phyloP scores from a whole-genome alignment of 176 grass and related monocot genomes.

The Avena atlantica region DNA sequence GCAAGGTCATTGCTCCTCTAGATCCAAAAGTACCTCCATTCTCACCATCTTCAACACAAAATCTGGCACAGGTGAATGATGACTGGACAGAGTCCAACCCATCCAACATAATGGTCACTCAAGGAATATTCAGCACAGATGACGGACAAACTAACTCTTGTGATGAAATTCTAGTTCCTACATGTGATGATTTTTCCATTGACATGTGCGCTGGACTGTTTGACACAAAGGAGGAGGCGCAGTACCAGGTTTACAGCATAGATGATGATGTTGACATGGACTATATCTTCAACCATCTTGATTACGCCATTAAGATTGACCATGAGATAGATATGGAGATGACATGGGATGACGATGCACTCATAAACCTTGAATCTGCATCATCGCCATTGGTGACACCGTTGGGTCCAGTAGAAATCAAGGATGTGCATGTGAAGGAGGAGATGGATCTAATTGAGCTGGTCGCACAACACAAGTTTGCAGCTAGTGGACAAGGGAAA shows the following conservation, averaged over 20 bases:
- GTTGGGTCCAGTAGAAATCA: slow-evolving; percentile 1
- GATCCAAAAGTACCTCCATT: slow-evolving; percentile 6
- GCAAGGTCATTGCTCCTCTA: slow-evolving; percentile 12
- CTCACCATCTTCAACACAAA: background rate
- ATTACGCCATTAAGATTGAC: slow-evolving; percentile 44
- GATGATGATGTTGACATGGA: slow-evolving; percentile 42
- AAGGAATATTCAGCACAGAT: background rate
- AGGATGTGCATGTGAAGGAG: slow-evolving; percentile 48
- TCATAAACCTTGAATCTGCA: background rate
- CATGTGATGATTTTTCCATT: slow-evolving; percentile 50
- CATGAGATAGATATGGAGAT: slow-evolving; percentile 62
- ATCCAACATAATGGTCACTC: background rate
- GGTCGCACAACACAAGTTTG: slow-evolving; percentile 35
- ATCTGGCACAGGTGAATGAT: background rate
- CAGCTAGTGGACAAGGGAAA: slow-evolving; percentile 15
- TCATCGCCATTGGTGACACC: background rate
- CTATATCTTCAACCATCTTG: slow-evolving; percentile 54
- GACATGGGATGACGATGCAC: slow-evolving; percentile 49
- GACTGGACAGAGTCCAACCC: background rate
- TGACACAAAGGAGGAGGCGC: slow-evolving; percentile 39
- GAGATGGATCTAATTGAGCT: slow-evolving; percentile 74
- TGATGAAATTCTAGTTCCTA: slow-evolving; percentile 43
- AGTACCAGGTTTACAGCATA: slow-evolving; percentile 33
- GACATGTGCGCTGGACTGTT: slow-evolving; percentile 58
- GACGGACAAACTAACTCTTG: background rate